Evolutionary conservation across 495 filamentous ascomycete genomes (phyloP).

Genomic region (Penicillium verhagenii): DNA sequence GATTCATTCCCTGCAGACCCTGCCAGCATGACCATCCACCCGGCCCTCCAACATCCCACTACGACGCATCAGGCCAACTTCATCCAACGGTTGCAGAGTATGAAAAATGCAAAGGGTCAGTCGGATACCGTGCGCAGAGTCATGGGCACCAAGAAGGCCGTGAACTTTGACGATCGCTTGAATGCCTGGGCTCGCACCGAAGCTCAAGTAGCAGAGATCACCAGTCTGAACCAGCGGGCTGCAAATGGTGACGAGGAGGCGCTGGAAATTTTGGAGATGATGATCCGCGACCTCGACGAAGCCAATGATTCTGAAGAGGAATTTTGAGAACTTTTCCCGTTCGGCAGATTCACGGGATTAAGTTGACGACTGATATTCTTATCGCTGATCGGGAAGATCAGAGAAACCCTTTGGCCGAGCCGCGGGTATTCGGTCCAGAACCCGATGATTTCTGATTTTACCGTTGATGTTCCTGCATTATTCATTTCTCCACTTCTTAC

Average conservation of each 20-base stretch:
- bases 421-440: slow-evolving; percentile 7
- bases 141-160: slow-evolving; percentile 23
- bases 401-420: neutral
- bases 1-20: slow-evolving; percentile 1
- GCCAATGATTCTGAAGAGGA: neutral
- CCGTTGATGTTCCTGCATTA: no score
- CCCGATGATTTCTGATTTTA: neutral
- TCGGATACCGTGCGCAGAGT: slow-evolving; percentile 42
- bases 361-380: neutral
- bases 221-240: slow-evolving; percentile 33
- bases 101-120: slow-evolving; percentile 46
- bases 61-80: slow-evolving; percentile 44
- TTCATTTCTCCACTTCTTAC: no score
- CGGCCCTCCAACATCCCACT: no score
- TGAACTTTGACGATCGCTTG: slow-evolving; percentile 33
- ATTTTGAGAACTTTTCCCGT: neutral
- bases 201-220: slow-evolving; percentile 36
- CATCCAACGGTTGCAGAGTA: slow-evolving; percentile 38
- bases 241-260: slow-evolving; percentile 37
- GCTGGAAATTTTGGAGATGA: slow-evolving; percentile 26
- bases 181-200: slow-evolving; percentile 43
- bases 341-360: neutral
- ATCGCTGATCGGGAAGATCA: neutral
- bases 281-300: slow-evolving; percentile 15
- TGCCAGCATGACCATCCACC: slow-evolving; percentile 15